Conservation (phyloP, 1,284 basidiomycete species). For the Earliella scabrosa region DNA sequence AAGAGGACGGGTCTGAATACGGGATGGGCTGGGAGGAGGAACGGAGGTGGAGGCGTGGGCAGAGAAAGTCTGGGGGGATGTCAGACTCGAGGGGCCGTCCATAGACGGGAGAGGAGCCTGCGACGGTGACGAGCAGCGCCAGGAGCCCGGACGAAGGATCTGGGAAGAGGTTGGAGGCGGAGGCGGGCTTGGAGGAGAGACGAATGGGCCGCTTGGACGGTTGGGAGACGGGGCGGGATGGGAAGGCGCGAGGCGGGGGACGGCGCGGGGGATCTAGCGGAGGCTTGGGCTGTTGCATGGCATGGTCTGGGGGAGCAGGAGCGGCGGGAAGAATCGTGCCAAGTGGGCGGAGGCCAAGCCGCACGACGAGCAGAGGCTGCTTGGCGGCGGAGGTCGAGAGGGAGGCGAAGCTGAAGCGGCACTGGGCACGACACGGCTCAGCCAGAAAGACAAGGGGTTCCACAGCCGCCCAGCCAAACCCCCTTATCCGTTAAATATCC, state of each 20-base stretch:
- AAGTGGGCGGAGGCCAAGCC: slow-evolving; percentile 12
- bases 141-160: slow-evolving; percentile 49
- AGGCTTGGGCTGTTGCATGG: slow-evolving; percentile 22
- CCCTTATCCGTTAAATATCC: slow-evolving; percentile 22
- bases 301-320: slow-evolving; percentile 16
- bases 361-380: not conserved
- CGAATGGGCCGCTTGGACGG: slow-evolving; percentile 14
- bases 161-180: slow-evolving; percentile 3
- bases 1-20: slow-evolving; percentile 12
- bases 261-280: slow-evolving; percentile 13
- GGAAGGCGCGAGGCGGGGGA: slow-evolving; percentile 2
- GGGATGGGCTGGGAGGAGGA: slow-evolving; percentile 9
- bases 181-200: slow-evolving; percentile 12
- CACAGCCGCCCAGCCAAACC: not conserved
- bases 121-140: slow-evolving; percentile 59
- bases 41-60: slow-evolving; percentile 47
- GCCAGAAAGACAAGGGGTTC: too few species aligned
- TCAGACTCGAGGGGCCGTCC: slow-evolving; percentile 46
- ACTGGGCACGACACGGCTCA: too few species aligned
- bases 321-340: too few species aligned
- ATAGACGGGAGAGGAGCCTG: slow-evolving; percentile 46
- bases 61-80: slow-evolving; percentile 62
- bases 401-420: slow-evolving; percentile 5
- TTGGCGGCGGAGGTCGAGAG: slow-evolving; percentile 9
- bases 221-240: slow-evolving; percentile 12